Conservation (phyloP, 768 basidiomycete species). For the Fistulinella prunicolor region DNA sequence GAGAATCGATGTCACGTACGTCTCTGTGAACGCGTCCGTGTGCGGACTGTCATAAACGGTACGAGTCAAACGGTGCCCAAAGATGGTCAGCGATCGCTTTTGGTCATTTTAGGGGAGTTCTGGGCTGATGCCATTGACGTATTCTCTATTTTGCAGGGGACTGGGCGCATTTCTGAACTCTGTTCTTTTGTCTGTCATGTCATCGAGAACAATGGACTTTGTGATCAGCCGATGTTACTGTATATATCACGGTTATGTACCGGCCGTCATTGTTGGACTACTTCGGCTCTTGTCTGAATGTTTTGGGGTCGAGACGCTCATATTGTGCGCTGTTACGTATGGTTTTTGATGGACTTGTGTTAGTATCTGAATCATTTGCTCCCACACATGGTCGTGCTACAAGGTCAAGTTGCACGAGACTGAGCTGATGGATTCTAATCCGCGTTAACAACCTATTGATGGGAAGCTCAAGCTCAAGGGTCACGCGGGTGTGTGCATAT, state of each 20-base stretch:
- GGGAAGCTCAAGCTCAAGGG: background rate
- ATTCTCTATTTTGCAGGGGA: background rate
- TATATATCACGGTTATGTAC: background rate
- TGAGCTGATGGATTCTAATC: background rate
- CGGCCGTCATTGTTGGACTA: no score
- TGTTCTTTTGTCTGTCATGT: no score
- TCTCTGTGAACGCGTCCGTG: background rate
- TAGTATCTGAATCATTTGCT: background rate
- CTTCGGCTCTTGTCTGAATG: no score
- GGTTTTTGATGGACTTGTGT: background rate
- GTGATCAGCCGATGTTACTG: no score
- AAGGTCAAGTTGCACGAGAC: background rate
- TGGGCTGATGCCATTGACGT: constrained; percentile 2
- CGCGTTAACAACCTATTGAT: background rate
- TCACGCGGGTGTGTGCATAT: background rate
- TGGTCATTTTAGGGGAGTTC: background rate
- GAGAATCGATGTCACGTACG: constrained; percentile 18
- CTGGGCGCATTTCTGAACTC: no score
- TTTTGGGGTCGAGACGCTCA: no score
- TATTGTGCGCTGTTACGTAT: background rate
- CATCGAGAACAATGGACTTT: background rate
- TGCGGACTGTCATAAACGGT: constrained; percentile 2
- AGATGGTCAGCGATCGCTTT: constrained; percentile 1
- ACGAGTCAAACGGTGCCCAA: background rate
- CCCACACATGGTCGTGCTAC: no score